Evolutionary conservation across 805 yeast species (phyloP).

Genomic region (Myxozyma neotropica): DNA sequence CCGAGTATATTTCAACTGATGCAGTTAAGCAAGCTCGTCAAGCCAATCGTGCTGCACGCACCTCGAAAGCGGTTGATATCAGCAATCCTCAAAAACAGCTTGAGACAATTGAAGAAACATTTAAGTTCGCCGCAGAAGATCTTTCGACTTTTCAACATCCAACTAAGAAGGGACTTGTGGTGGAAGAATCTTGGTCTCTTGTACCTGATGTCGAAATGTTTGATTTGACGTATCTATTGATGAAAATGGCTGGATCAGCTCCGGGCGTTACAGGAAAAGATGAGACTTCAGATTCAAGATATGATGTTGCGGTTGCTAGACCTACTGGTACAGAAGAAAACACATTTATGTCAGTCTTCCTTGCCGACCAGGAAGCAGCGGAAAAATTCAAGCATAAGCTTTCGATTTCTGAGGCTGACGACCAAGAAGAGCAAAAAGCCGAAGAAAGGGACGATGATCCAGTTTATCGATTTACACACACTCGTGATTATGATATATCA

Average conservation of each 20-base stretch:
- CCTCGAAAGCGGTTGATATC: conserved; percentile 35
- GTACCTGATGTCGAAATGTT: conserved; percentile 89
- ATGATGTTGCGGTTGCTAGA: conserved; percentile 59
- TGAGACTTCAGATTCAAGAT: conserved; percentile 38
- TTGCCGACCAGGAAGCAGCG: conserved; percentile 50
- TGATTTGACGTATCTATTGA: conserved; percentile 70
- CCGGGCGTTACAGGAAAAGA: conserved; percentile 41
- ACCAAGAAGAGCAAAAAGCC: conserved; percentile 43
- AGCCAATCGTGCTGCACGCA: conserved; percentile 36
- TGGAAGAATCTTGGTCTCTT: conserved; percentile 76
- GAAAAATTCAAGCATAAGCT: conserved; percentile 38
- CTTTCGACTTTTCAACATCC: conserved; percentile 69
- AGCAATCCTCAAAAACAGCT: conserved; percentile 64
- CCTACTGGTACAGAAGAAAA: conserved; percentile 70
- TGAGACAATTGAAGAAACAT: conserved; percentile 73
- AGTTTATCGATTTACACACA: conserved; percentile 60
- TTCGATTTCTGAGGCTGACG: conserved; percentile 19
- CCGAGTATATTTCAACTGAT: conserved; percentile 83
- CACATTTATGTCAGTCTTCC: conserved; percentile 76
- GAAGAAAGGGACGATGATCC: conserved; percentile 50
- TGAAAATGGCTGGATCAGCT: conserved; percentile 62
- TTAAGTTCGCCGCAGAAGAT: conserved; percentile 55
- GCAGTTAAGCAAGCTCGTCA: conserved; percentile 41
- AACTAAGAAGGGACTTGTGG: conserved; percentile 66
- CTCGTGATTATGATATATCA: conserved; percentile 80